Percentiles rank a stretch among this genome's conserved stretches.
phyloP scores from a whole-genome alignment of 2,329 filamentous ascomycete species.

The Fusarium hainanense region DNA sequence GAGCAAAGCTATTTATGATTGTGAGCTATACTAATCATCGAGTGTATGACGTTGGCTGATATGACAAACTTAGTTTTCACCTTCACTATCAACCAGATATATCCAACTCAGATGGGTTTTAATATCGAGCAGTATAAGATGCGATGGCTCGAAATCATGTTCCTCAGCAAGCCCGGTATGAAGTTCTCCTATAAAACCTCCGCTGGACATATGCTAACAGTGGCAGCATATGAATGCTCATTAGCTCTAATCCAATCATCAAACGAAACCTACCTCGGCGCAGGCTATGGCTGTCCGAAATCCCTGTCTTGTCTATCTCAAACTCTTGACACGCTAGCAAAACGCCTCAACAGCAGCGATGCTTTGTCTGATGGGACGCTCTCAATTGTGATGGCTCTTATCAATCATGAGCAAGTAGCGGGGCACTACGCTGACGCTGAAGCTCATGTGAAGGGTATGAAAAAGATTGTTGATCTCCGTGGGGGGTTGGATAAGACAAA shows the following conservation, averaged over 20 bases:
- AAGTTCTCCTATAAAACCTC: accelerated
- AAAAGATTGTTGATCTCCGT: slow-evolving; percentile 5
- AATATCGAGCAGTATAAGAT: neutral
- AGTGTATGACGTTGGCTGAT: accelerated
- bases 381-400: slow-evolving; percentile 1
- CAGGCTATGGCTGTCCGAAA: neutral
- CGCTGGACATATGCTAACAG: accelerated
- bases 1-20: slow-evolving; percentile 11
- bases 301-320: slow-evolving; percentile 5
- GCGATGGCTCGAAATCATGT: slow-evolving; percentile 20
- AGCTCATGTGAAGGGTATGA: neutral
- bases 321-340: neutral
- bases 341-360: neutral
- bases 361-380: slow-evolving; percentile 2
- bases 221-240: neutral
- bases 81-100: neutral
- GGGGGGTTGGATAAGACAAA: neutral
- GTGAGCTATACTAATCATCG: neutral
- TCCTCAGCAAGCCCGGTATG: neutral
- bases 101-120: slow-evolving; percentile 11
- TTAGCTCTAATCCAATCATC: slow-evolving; percentile 6
- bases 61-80: slow-evolving; percentile 1
- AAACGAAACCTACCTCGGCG: slow-evolving; percentile 14
- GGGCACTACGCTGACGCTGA: slow-evolving; percentile 1
- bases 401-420: slow-evolving; percentile 3